Conservation (phyloP, 2,329 filamentous ascomycete genomes). For the Colletotrichum tropicicola region DNA sequence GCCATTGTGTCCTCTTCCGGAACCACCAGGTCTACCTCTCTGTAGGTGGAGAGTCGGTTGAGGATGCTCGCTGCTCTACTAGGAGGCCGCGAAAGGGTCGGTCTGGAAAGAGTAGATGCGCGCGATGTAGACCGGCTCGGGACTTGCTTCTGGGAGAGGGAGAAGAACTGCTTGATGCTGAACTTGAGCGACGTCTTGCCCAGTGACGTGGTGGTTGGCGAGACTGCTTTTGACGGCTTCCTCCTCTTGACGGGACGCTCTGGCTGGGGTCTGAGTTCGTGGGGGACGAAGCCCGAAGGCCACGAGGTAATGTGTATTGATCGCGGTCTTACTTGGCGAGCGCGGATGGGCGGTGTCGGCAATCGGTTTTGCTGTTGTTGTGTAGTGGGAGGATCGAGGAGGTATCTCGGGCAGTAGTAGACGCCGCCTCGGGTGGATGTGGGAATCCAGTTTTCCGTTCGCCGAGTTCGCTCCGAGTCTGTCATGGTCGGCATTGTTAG, state of each 20-base stretch:
- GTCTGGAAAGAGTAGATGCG: conserved; percentile 23
- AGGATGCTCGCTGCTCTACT: conserved; percentile 24
- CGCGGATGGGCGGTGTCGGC: conserved; percentile 49
- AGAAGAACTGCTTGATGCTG: conserved; percentile 27
- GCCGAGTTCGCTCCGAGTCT: conserved; percentile 30
- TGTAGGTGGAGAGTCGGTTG: conserved; percentile 19
- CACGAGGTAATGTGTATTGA: conserved; percentile 53
- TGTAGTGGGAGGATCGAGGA: conserved; percentile 26
- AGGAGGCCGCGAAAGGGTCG: conserved; percentile 20
- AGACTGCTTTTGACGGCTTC: conserved; percentile 31
- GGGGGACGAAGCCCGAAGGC: conserved; percentile 53
- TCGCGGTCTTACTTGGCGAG: conserved; percentile 48
- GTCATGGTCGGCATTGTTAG: conserved; percentile 31
- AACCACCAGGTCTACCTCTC: conserved; percentile 25
- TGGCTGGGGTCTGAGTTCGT: conserved; percentile 51
- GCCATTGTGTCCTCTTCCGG: conserved; percentile 32
- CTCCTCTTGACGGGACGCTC: conserved; percentile 44
- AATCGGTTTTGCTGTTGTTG: conserved; percentile 32
- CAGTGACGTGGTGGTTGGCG: conserved; percentile 14
- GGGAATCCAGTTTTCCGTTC: conserved; percentile 31
- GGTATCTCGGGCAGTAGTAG: conserved; percentile 38
- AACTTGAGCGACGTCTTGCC: conserved; percentile 30
- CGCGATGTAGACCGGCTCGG: conserved; percentile 18
- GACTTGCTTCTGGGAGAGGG: conserved; percentile 25
- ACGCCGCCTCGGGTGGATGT: conserved; percentile 35